phyloP scores from a whole-genome alignment of 73 alveolate genomes.

The Uronychia setigera region DNA sequence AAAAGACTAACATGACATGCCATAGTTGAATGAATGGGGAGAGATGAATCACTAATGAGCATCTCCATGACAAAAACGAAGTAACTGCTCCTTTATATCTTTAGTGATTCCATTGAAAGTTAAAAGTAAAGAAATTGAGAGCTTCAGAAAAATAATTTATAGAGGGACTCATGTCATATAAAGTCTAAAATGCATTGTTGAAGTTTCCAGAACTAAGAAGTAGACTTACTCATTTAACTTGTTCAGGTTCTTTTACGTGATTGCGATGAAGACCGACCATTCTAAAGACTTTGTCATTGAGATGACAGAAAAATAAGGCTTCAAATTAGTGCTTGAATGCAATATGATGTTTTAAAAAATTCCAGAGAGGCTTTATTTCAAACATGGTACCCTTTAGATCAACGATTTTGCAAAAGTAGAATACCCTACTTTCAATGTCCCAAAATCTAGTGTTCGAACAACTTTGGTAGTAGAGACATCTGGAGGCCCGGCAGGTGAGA shows the following conservation, averaged over 20 bases:
- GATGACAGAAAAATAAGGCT: neutral
- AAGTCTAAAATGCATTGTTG: neutral
- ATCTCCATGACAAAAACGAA: no score
- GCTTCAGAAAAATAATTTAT: neutral
- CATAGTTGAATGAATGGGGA: no score
- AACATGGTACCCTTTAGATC: neutral
- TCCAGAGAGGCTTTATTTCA: neutral
- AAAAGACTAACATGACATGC: no score
- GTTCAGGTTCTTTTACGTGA: neutral
- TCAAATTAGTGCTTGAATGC: neutral
- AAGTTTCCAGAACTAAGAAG: neutral
- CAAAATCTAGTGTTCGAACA: no score
- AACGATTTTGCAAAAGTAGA: neutral
- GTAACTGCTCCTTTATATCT: no score
- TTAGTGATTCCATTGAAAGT: neutral
- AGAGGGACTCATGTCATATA: neutral
- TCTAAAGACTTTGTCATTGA: neutral
- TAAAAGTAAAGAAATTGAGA: neutral
- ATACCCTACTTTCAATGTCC: neutral
- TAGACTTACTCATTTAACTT: neutral
- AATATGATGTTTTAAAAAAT: neutral
- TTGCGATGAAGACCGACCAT: neutral
- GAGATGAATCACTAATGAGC: no score
- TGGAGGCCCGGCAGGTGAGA: slow-evolving; percentile 3
- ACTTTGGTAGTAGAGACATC: no score